Percentiles rank a stretch among this genome's conserved stretches.
Evolutionary conservation across 441 rosid species (phyloP).

Genomic region (Erodium chrysanthum): DNA sequence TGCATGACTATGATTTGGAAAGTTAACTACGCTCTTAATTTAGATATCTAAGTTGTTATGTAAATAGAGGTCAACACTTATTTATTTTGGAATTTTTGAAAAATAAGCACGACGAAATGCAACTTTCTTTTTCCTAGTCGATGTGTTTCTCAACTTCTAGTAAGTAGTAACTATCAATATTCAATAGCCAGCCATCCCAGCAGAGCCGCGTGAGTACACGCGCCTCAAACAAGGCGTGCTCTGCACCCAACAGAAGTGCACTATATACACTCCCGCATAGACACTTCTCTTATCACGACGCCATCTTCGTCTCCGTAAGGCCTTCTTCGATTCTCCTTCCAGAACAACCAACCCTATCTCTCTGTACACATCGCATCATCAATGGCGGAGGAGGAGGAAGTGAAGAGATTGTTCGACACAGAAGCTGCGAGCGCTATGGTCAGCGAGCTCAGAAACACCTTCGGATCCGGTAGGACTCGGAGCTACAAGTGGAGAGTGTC

Average conservation of each 20-base stretch:
- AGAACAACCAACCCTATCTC: not conserved
- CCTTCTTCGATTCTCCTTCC: not conserved
- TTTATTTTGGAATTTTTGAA: no score
- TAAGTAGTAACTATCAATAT: no score
- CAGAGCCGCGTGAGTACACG: not conserved
- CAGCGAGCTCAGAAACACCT: slow-evolving; percentile 32
- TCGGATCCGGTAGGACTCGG: slow-evolving; percentile 40
- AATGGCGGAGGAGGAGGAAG: not conserved
- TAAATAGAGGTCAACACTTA: no score
- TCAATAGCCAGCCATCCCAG: not conserved
- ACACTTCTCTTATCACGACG: not conserved
- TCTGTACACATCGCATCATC: not conserved
- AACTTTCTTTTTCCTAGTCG: no score
- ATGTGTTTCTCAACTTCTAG: not conserved
- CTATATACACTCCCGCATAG: not conserved
- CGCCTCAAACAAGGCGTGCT: not conserved
- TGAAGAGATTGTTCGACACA: slow-evolving; percentile 25
- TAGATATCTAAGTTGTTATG: no score
- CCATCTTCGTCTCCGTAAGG: not conserved
- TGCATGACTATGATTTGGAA: no score
- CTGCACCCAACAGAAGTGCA: not conserved
- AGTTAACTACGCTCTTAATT: no score
- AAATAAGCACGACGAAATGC: no score
- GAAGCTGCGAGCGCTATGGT: slow-evolving; percentile 34
- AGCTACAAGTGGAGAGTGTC: slow-evolving; percentile 48